Conservation (phyloP, 805 yeast genomes). For the Debaryomyces tyrocola region DNA sequence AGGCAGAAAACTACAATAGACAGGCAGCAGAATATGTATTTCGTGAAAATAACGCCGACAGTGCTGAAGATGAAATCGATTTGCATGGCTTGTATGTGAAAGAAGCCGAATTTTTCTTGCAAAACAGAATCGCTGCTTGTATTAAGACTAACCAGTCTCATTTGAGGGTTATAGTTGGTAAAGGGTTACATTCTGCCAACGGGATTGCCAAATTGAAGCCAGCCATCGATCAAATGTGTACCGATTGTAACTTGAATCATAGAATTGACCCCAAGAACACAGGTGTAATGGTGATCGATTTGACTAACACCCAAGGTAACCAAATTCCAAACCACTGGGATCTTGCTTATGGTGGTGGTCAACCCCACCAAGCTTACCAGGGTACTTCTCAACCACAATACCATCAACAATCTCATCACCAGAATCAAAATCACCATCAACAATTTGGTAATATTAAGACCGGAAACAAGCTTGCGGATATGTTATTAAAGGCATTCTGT, state of each 20-base stretch:
- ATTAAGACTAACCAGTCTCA: constrained; percentile 57
- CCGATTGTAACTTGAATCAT: constrained; percentile 59
- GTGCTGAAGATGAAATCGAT: constrained; percentile 85
- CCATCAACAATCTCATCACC: constrained; percentile 23
- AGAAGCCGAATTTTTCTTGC: constrained; percentile 80
- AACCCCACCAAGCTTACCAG: constrained; percentile 20
- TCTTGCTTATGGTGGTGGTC: constrained; percentile 2
- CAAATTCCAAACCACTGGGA: constrained; percentile 37
- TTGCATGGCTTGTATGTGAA: constrained; percentile 88
- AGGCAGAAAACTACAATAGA: constrained; percentile 69
- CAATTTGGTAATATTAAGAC: constrained; percentile 20
- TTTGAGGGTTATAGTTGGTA: constrained; percentile 86
- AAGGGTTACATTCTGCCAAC: constrained; percentile 79
- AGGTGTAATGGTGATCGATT: constrained; percentile 77
- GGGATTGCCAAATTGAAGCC: constrained; percentile 89
- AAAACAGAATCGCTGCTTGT: constrained; percentile 69
- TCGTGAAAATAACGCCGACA: constrained; percentile 82
- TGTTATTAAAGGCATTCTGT: constrained; percentile 33
- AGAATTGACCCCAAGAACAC: constrained; percentile 68
- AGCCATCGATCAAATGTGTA: constrained; percentile 78
- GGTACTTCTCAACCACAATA: constrained; percentile 21
- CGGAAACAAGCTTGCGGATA: constrained; percentile 27
- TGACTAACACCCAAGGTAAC: constrained; percentile 27
- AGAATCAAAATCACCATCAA: constrained; percentile 20
- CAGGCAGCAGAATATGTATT: constrained; percentile 92